Base-by-base conservation (phyloP, 306 rosid species). In the Cercis canadensis region DNA sequence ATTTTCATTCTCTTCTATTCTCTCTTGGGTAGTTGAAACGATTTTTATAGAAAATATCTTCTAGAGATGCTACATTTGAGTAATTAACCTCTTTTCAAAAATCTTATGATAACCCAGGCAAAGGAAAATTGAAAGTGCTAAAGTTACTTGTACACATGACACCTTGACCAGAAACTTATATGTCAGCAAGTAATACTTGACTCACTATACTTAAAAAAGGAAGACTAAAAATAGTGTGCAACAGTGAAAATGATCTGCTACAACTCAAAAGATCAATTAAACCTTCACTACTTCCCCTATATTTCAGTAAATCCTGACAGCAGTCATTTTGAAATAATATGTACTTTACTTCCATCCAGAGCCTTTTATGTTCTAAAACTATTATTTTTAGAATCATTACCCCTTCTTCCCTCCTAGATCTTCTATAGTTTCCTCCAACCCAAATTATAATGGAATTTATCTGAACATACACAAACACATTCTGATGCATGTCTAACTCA, bases 1-100 rank as follows among this genome's bases (percentile, higher is more conserved):
- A 17, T 5, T 18, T 8, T 52, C 4, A 18, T 8, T 52, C 11
- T 52, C 11, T 24, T 63, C 34, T 4, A 32, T 65, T 33, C 43
- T 57, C 43, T 49, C 43, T 13, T 13, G 50, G 9, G 62, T 13
- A 45, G 41, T 15, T 36, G 39, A 39, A 72, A 65, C 21, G 55
- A 15, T 14, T 45, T 33, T 12, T 8, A n/a, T 6, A 58, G 57
- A 77, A 64, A 47, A 45, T 24, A 45, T 63, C 37, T 65, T 57
- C 51, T 18, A 50, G 36, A 41, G 41, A 62, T 64, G 50, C 73
- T 40, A 54, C 61, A n/a, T 47, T 2, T 50, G 11, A 18, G 15
- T 54, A 53, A 59, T 52, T 45, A 58, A 41, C 43, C 74, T 58
- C 47, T n/a, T n/a, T n/a, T 64, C 39, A 41, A 34, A 33, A 57